These are phyloP conservation scores for Pythium volutum DNA, from an alignment of 352 stramenopile species.

Conservation along the genomic window DNA sequence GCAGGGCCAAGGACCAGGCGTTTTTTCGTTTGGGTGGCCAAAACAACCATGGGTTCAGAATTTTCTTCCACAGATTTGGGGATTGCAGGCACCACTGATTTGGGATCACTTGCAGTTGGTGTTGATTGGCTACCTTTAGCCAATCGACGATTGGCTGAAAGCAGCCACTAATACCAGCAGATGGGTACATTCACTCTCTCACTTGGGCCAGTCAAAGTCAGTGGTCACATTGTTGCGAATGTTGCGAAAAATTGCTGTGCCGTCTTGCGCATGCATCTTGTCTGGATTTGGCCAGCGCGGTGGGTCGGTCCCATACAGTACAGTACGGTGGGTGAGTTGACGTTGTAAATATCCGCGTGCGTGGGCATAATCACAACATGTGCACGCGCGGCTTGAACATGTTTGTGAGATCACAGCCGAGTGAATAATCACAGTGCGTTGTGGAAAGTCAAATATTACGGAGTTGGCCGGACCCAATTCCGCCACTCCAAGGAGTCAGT, in stretches of 20 bases:
- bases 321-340: background rate
- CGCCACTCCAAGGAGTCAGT: background rate
- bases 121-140: conserved; percentile 23
- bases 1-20: background rate
- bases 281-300: background rate
- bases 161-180: background rate
- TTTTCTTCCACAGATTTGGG: conserved; percentile 9
- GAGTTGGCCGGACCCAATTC: too few species aligned
- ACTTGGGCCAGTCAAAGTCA: background rate
- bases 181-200: conserved; percentile 12
- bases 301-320: background rate
- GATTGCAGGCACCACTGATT: conserved; percentile 4
- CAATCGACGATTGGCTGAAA: conserved; percentile 24
- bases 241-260: conserved; percentile 11
- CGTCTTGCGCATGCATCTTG: conserved; percentile 19
- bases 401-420: too few species aligned
- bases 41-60: conserved; percentile 3
- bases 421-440: too few species aligned
- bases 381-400: too few species aligned
- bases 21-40: background rate
- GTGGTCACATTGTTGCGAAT: conserved; percentile 23
- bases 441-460: too few species aligned
- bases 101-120: conserved; percentile 9
- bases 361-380: background rate
- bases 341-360: background rate